Base-by-base conservation (phyloP, 73 alveolate species). In the Tetrahymena borealis region DNA sequence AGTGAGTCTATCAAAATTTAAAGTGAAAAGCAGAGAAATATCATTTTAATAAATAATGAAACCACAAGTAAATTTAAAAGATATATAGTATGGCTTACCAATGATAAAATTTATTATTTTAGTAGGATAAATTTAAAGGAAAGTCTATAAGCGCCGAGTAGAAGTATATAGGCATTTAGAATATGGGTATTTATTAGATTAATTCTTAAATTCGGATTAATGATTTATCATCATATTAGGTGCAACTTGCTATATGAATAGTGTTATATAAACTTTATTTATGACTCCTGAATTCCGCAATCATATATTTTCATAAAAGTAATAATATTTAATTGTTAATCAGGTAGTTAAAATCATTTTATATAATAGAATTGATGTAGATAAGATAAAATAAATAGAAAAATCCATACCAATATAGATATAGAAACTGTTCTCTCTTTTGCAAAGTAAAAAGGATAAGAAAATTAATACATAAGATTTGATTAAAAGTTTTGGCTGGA, bases 161-260 rank as follows among this genome's bases (percentile, higher is more conserved):
- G 35, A 60, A 60, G 31, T 60, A 60, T 60, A 18, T 60, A 24
- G 85, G 85, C n/a, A 60, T 60, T 24, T 60, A 60, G 28, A 60
- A 60, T n/a, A 60, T 60, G 9, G 85, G 85, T 60, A 60, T 41
- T 41, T 41, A 9, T 40, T 40, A 24, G 0, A 1, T 15, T 9
- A 2, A 24, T 24, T 3, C 5, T 4, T 60, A 20, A 60, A 3
- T 18, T 13, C 3, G n/a, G n/a, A 15, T 24, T 60, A 15, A 13
- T 60, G n/a, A 1, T 60, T 18, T 8, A 2, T 24, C 9, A 60
- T 60, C 28, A 4, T 60, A 20, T 98, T 97, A 94, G 99, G 99
- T 9, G 98, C 97, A n/a, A 98, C 99, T 18, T 98, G 99, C 90
- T 98, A 97, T 94, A 97, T 98, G 98, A 98, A 98, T 94, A 96